These are phyloP conservation scores for Gillenia trifoliata DNA, from an alignment of 306 rosid genomes.

Conservation along the genomic window DNA sequence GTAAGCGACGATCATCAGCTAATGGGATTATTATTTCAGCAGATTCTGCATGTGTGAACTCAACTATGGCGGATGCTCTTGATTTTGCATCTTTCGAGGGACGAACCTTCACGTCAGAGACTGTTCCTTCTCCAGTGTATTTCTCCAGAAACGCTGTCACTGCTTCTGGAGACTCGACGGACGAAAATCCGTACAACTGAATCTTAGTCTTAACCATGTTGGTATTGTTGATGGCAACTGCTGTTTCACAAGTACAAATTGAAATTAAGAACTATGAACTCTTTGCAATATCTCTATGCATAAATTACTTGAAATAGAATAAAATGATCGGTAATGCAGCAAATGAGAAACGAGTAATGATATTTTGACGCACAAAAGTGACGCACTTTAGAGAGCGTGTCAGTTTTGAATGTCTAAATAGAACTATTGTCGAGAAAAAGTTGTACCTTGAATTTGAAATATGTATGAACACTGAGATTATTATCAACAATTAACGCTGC, in stretches of 20 bases:
- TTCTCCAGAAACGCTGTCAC: constrained; percentile 38
- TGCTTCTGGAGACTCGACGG: constrained; percentile 19
- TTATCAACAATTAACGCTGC: neutral
- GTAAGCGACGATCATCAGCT: neutral
- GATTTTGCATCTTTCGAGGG: constrained; percentile 9
- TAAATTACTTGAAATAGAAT: neutral
- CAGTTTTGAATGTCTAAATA: neutral
- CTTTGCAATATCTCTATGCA: neutral
- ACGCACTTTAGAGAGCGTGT: too few relatives aligned
- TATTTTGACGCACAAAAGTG: too few relatives aligned
- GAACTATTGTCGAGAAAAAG: neutral
- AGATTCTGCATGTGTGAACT: constrained; percentile 27
- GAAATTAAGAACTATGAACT: neutral
- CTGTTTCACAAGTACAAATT: neutral
- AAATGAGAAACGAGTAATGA: neutral
- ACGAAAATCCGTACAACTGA: constrained; percentile 38
- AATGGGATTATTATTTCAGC: constrained; percentile 32
- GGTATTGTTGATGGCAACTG: neutral
- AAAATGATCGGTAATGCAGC: neutral
- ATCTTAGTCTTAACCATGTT: constrained; percentile 33
- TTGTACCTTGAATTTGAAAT: neutral
- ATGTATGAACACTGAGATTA: neutral
- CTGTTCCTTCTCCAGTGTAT: constrained; percentile 42
- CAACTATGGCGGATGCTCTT: constrained; percentile 35
- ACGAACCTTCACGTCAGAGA: constrained; percentile 26